A percentile compares a stretch with the other conserved stretches of the same genome.
These are phyloP conservation scores for Rhododendron kiyosumense DNA, from an alignment of 148 eudicot species.

Conservation along the genomic window DNA sequence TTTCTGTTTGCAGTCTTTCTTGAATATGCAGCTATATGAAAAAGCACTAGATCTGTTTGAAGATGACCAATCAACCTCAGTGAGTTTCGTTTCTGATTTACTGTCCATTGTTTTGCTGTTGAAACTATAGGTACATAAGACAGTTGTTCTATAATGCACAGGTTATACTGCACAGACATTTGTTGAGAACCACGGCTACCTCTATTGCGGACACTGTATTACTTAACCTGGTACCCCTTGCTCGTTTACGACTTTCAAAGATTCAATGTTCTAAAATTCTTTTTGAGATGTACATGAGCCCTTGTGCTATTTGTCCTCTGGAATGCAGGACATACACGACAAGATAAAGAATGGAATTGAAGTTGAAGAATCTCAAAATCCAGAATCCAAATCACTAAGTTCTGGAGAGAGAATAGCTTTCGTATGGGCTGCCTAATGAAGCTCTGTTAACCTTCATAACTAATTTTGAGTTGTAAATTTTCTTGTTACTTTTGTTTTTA, in stretches of 20 bases:
- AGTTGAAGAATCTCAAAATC: slow-evolving; percentile 59
- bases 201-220: slow-evolving; percentile 64
- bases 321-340: slow-evolving; percentile 62
- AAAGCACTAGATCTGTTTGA: slow-evolving; percentile 91
- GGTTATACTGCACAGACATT: slow-evolving; percentile 84
- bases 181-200: slow-evolving; percentile 72
- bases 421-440: slow-evolving; percentile 35
- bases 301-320: slow-evolving; percentile 6
- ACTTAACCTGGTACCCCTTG: slow-evolving; percentile 50
- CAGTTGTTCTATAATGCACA: slow-evolving; percentile 18
- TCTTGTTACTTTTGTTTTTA: neutral
- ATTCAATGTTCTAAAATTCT: neutral
- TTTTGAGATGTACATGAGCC: neutral
- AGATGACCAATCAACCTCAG: slow-evolving; percentile 81
- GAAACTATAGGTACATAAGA: neutral
- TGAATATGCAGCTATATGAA: slow-evolving; percentile 85
- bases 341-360: slow-evolving; percentile 85
- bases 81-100: slow-evolving; percentile 27
- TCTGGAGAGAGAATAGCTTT: slow-evolving; percentile 70
- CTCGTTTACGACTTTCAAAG: neutral
- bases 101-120: slow-evolving; percentile 2
- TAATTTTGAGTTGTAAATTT: slow-evolving; percentile 5
- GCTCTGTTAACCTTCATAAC: neutral
- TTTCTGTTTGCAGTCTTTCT: slow-evolving; percentile 49
- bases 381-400: slow-evolving; percentile 46